Percentiles rank a stretch among this genome's conserved stretches.
These are phyloP conservation scores for Collybiopsis confluens DNA, from an alignment of 768 basidiomycete genomes.

Conservation along the genomic window DNA sequence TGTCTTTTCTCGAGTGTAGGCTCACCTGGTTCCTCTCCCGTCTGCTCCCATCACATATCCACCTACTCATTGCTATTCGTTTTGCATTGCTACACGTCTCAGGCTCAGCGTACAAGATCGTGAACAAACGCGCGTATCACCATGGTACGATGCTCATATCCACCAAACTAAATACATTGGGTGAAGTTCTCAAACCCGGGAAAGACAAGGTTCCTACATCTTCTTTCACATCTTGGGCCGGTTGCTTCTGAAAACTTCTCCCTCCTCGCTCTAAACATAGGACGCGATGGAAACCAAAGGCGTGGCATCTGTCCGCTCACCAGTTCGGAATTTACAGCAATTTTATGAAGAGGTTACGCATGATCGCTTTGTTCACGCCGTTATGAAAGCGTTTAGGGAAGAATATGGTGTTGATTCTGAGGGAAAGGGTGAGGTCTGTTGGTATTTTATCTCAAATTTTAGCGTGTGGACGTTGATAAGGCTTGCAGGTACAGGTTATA, in stretches of 20 bases:
- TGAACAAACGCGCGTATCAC: constrained; percentile 87
- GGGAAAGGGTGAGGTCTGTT: constrained; percentile 19
- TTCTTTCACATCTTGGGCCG: too few relatives aligned
- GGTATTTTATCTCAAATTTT: too few relatives aligned
- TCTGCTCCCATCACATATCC: neutral
- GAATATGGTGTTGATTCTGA: constrained; percentile 42
- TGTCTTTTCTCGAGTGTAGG: neutral
- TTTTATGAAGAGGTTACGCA: constrained; percentile 54
- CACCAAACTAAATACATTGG: constrained; percentile 66
- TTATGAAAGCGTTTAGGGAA: constrained; percentile 61
- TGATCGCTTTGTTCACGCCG: constrained; percentile 63
- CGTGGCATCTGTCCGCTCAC: constrained; percentile 87
- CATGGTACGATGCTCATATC: constrained; percentile 98
- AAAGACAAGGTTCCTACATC: too few relatives aligned
- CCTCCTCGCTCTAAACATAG: constrained; percentile 30
- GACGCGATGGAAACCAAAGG: constrained; percentile 79
- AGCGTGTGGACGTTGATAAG: too few relatives aligned
- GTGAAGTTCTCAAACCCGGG: constrained; percentile 49
- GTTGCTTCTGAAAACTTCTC: too few relatives aligned
- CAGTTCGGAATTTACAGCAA: constrained; percentile 78
- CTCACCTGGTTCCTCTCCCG: constrained; percentile 10
- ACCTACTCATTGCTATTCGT: neutral
- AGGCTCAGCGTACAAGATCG: constrained; percentile 96
- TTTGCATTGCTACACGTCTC: constrained; percentile 60
- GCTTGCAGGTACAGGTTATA: constrained; percentile 33